Base-by-base conservation (phyloP, 768 basidiomycete genomes). In the Scleroderma citrinum region DNA sequence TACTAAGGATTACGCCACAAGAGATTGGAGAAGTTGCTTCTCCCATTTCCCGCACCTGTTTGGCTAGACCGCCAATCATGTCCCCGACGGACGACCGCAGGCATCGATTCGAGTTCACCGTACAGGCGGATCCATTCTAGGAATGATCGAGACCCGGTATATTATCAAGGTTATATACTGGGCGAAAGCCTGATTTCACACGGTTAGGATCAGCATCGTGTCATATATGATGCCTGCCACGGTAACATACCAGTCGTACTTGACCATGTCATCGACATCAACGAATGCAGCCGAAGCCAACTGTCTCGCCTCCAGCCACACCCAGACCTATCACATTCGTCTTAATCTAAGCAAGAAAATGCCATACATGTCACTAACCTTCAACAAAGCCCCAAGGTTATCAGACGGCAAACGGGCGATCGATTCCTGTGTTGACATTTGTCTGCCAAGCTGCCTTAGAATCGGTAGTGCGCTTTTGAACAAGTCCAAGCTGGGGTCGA, bases 381-480 rank as follows among this genome's bases (percentile, higher is more conserved):
- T 99, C 55, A 95, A 66, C 73, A 98, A 80, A 0, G 91, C 81
- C 17, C 87, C 87, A 10, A 96, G 66, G 62, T 92, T 82, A 23
- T 84, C 81, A 7, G 74, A 76, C 3, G 86, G 83, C 39, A 87
- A 64, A 49, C 80, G 72, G 53, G 71, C 77, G 48, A 82, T 75
- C 4, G 72, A 74, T 52, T 84, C 82, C 49, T 83, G 78, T 12
- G 78, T 80, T 5, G 91, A 85, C 86, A 98, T 92, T 69, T 94
- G 88, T 48, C 86, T 78, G 12, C 95, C 93, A 13, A 99, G 71
- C 65, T 95, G 87, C 56, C 96, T 72, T 60, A 99, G 66, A 58
- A 98, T 97, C 14, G 96, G 96, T 59, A 98, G 63, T 19, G 95
- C 88, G 69, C 88, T 92, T 62, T 93, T 92, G 76, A 99, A 97